These are phyloP conservation scores for Escovopsis sp. DNA, from an alignment of 2,329 filamentous ascomycete genomes.

Conservation along the genomic window DNA sequence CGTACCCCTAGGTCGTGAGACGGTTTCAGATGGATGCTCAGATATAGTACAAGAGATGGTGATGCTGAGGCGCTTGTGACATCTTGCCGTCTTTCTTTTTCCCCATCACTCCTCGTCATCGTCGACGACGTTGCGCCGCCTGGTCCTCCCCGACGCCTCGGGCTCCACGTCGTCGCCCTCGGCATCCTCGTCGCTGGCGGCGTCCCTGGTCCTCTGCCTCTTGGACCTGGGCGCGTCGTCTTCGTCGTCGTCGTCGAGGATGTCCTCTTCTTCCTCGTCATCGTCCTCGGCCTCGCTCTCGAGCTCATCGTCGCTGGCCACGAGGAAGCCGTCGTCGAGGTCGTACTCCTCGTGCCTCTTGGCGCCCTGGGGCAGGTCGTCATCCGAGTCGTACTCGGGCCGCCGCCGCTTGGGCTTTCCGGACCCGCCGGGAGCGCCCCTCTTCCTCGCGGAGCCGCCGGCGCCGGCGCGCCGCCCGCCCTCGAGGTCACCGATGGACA, in stretches of 20 bases:
- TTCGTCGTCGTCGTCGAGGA: slow-evolving; percentile 40
- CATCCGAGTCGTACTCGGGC: slow-evolving; percentile 62
- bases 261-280: slow-evolving; percentile 45
- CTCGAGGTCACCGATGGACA: slow-evolving; percentile 58
- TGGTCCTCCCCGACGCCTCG: slow-evolving; percentile 29
- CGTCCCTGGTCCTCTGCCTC: slow-evolving; percentile 34
- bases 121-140: slow-evolving; percentile 42
- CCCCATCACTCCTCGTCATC: slow-evolving; percentile 32
- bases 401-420: slow-evolving; percentile 38
- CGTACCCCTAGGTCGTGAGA: too few species aligned
- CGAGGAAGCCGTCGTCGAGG: slow-evolving; percentile 65
- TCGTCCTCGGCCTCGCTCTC: slow-evolving; percentile 47
- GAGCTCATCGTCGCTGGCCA: slow-evolving; percentile 58
- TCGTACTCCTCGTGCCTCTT: slow-evolving; percentile 63
- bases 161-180: slow-evolving; percentile 40
- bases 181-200: slow-evolving; percentile 33
- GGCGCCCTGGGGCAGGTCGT: slow-evolving; percentile 48
- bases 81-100: neutral
- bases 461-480: slow-evolving; percentile 35
- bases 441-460: slow-evolving; percentile 35
- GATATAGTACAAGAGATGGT: too few species aligned
- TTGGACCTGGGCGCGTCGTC: slow-evolving; percentile 30
- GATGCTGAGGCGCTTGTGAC: neutral
- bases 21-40: too few species aligned
- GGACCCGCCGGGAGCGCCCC: slow-evolving; percentile 34